These are phyloP conservation scores for Lactifluus rugatus DNA, from an alignment of 768 basidiomycete species.

Conservation along the genomic window DNA sequence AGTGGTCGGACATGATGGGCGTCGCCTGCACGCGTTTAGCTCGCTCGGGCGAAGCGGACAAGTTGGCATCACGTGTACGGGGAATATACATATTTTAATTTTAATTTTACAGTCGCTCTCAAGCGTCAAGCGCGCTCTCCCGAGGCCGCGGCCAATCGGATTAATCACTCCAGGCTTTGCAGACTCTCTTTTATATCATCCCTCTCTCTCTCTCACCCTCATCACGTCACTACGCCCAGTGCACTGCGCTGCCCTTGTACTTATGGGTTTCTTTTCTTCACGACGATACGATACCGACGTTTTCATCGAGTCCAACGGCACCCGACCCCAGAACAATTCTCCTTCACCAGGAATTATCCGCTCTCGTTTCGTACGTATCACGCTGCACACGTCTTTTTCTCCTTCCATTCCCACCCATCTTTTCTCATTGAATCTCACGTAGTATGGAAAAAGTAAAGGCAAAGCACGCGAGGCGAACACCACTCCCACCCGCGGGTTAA, in stretches of 20 bases:
- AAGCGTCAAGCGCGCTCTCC: not conserved
- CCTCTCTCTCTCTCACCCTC: not conserved
- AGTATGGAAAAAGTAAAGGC: conserved; percentile 29
- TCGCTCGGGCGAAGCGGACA: no score
- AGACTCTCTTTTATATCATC: not conserved
- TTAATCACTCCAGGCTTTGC: not conserved
- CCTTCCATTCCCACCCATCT: conserved; percentile 4
- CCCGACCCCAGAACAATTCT: not conserved
- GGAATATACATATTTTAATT: no score
- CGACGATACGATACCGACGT: conserved; percentile 25
- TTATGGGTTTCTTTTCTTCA: conserved; percentile 35
- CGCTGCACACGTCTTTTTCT: not conserved
- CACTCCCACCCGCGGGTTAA: conserved; percentile 12
- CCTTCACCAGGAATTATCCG: conserved; percentile 26
- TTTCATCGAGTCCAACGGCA: conserved; percentile 4
- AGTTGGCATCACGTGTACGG: no score
- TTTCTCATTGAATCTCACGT: conserved; percentile 3
- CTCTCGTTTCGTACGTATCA: conserved; percentile 31
- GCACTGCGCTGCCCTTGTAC: conserved; percentile 27
- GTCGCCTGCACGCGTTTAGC: no score
- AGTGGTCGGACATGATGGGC: conserved; percentile 2
- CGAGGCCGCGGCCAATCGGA: not conserved
- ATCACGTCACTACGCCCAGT: conserved; percentile 31
- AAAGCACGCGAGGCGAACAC: conserved; percentile 24
- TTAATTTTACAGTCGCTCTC: no score